Percentiles rank a stretch among this genome's conserved stretches.
These are phyloP conservation scores for Backusella mclennaniae DNA, from an alignment of 192 early-diverging fungal species.

Conservation along the genomic window DNA sequence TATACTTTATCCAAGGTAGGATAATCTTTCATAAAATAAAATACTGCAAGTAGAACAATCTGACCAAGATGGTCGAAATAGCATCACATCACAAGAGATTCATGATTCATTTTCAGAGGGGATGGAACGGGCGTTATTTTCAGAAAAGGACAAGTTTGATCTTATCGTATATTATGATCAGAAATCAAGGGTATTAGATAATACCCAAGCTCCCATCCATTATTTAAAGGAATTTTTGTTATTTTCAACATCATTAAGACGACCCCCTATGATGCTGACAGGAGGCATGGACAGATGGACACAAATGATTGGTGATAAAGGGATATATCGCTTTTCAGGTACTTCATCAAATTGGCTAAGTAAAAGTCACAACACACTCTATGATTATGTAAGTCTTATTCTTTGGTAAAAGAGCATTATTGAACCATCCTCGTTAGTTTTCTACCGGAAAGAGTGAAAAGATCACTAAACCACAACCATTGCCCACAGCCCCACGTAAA, in stretches of 20 bases:
- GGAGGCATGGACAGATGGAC: conserved; percentile 85
- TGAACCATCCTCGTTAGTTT: neutral
- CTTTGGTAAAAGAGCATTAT: neutral
- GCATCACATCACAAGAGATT: conserved; percentile 50
- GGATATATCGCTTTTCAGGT: conserved; percentile 31
- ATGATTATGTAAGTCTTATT: neutral
- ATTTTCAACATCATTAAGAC: conserved; percentile 56
- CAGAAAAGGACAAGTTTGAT: conserved; percentile 62
- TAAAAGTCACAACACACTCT: neutral
- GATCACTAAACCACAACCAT: conserved; percentile 9
- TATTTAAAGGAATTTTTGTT: conserved; percentile 40
- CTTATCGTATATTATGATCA: conserved; percentile 74
- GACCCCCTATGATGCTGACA: conserved; percentile 67
- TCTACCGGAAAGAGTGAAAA: neutral
- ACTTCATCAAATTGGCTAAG: neutral
- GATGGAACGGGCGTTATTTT: conserved; percentile 63
- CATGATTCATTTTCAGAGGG: conserved; percentile 54
- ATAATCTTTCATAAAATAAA: no score
- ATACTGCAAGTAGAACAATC: no score
- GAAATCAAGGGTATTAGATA: conserved; percentile 43
- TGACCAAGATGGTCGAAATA: neutral
- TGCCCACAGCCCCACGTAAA: conserved; percentile 18
- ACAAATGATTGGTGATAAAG: conserved; percentile 45
- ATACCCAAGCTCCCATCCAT: conserved; percentile 15
- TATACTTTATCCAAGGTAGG: conserved; percentile 52